phyloP scores from a whole-genome alignment of 2,329 filamentous ascomycete genomes.

The Graphilbum ipis-grandicollis region DNA sequence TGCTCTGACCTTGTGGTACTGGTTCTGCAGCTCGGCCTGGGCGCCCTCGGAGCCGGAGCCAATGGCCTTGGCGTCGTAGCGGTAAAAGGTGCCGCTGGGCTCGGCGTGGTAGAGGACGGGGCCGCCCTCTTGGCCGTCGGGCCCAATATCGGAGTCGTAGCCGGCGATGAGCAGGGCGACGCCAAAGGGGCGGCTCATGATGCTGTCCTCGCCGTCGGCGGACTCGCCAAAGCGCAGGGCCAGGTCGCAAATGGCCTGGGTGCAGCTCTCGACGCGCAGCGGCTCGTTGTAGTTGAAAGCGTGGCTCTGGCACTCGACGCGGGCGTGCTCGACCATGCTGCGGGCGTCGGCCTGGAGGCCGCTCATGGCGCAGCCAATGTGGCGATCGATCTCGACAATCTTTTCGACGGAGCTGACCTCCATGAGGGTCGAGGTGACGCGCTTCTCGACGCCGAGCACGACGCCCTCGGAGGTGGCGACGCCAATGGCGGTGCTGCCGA shows the following conservation, averaged over 20 bases:
- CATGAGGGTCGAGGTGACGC: slow-evolving; percentile 90
- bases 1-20: slow-evolving; percentile 93
- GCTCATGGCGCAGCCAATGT: slow-evolving; percentile 98
- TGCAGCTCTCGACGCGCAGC: slow-evolving; percentile 90
- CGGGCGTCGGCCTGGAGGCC: slow-evolving; percentile 94
- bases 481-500: slow-evolving; percentile 94
- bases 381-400: slow-evolving; percentile 97
- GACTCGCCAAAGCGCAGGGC: slow-evolving; percentile 93
- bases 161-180: slow-evolving; percentile 93
- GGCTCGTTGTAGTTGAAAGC: slow-evolving; percentile 96
- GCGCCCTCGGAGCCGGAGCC: slow-evolving; percentile 94
- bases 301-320: slow-evolving; percentile 93
- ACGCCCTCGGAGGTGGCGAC: slow-evolving; percentile 92
- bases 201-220: slow-evolving; percentile 93
- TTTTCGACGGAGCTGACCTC: slow-evolving; percentile 98
- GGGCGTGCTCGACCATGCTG: slow-evolving; percentile 95
- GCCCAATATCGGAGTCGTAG: slow-evolving; percentile 39
- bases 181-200: slow-evolving; percentile 95
- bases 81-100: slow-evolving; percentile 94
- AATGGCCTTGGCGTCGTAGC: slow-evolving; percentile 97
- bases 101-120: slow-evolving; percentile 96
- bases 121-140: slow-evolving; percentile 50
- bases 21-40: slow-evolving; percentile 93
- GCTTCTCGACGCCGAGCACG: slow-evolving; percentile 95
- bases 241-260: slow-evolving; percentile 95